phyloP scores from a whole-genome alignment of 1,284 basidiomycete genomes.

The Tausonia pullulans region DNA sequence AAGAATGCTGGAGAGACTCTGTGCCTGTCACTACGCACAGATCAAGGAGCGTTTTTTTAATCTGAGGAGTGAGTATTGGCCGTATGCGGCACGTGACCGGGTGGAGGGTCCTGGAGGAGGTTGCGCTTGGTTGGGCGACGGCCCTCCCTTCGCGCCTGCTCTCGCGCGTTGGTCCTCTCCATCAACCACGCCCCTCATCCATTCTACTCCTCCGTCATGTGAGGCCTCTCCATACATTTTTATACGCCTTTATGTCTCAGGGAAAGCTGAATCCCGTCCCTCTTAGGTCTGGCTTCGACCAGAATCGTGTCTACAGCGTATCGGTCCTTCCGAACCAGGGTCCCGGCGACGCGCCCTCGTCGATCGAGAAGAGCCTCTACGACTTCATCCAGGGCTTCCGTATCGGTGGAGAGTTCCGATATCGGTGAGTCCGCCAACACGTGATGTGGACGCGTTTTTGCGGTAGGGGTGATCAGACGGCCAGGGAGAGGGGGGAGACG shows the following conservation, averaged over 20 bases:
- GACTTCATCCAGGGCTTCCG: conserved; percentile 80
- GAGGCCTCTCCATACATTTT: neutral
- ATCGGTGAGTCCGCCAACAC: conserved; percentile 45
- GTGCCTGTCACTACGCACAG: too few relatives aligned
- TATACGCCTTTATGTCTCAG: too few relatives aligned
- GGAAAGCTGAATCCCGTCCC: too few relatives aligned
- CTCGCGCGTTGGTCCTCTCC: neutral
- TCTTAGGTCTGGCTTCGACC: conserved; percentile 58
- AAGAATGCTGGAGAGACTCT: too few relatives aligned
- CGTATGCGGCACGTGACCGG: too few relatives aligned
- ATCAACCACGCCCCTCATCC: neutral
- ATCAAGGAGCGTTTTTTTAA: too few relatives aligned
- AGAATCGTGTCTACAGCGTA: conserved; percentile 65
- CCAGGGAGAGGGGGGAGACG: too few relatives aligned
- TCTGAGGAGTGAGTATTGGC: too few relatives aligned
- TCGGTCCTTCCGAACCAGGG: conserved; percentile 52
- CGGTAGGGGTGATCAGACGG: too few relatives aligned
- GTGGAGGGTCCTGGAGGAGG: too few relatives aligned
- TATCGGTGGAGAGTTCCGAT: conserved; percentile 77
- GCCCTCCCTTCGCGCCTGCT: neutral
- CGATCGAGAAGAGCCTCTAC: conserved; percentile 64
- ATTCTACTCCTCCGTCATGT: neutral
- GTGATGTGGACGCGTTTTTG: neutral
- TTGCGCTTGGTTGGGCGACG: neutral
- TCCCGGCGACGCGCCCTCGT: conserved; percentile 53